Conservation (phyloP, 2,329 filamentous ascomycete genomes). For the Neospermospora avenae region DNA sequence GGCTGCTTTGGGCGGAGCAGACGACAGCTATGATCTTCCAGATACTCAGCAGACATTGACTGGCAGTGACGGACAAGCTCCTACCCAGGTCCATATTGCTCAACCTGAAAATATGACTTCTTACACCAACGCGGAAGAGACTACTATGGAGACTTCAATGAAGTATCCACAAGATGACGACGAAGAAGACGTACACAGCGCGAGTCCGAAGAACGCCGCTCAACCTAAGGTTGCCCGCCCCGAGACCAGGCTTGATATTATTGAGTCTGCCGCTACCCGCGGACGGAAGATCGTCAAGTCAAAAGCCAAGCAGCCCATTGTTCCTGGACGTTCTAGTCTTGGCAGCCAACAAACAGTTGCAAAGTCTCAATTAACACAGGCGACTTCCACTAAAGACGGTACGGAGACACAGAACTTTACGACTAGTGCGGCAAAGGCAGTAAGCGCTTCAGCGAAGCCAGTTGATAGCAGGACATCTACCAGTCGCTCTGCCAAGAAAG, state of each 20-base stretch:
- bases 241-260: background rate
- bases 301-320: conserved; percentile 16
- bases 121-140: background rate
- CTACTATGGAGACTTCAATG: background rate
- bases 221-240: background rate
- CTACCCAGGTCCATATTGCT: background rate
- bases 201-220: background rate
- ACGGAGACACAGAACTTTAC: background rate
- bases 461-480: background rate
- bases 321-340: background rate
- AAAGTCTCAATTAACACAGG: too few species aligned
- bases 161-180: background rate
- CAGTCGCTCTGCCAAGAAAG: background rate
- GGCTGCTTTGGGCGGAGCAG: background rate
- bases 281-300: conserved; percentile 6
- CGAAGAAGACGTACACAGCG: background rate
- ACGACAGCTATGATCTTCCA: background rate
- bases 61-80: background rate
- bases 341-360: background rate
- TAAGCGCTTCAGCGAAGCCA: background rate
- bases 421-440: background rate
- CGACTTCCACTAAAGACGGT: background rate
- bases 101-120: background rate
- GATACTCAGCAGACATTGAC: background rate
- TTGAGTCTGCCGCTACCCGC: background rate